phyloP scores from a whole-genome alignment of 2,329 filamentous ascomycete genomes.

The Exophiala viscosa region DNA sequence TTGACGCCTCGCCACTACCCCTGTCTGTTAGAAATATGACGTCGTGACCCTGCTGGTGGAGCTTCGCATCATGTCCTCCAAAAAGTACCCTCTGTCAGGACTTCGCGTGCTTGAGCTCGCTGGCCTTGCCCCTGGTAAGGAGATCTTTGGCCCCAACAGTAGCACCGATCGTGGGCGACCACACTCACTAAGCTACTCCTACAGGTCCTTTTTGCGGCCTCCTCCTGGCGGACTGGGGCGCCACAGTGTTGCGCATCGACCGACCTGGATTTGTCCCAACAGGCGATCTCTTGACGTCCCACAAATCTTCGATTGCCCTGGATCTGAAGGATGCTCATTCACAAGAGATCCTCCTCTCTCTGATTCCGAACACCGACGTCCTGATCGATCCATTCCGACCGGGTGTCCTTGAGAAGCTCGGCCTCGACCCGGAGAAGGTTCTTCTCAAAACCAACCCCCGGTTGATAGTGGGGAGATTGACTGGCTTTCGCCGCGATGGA shows the following conservation, averaged over 20 bases:
- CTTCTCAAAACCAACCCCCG: conserved; percentile 67
- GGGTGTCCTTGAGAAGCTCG: conserved; percentile 79
- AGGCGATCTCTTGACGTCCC: conserved; percentile 69
- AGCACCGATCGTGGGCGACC: too few relatives aligned
- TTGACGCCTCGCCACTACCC: too few relatives aligned
- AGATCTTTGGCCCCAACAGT: too few relatives aligned
- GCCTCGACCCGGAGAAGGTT: conserved; percentile 64
- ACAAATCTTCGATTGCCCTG: conserved; percentile 72
- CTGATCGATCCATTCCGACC: conserved; percentile 92
- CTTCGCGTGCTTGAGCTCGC: conserved; percentile 64
- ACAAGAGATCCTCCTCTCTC: conserved; percentile 60
- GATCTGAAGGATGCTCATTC: conserved; percentile 68
- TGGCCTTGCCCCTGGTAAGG: conserved; percentile 66
- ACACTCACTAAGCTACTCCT: too few relatives aligned
- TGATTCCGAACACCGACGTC: conserved; percentile 67
- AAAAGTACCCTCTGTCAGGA: not conserved
- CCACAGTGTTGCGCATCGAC: conserved; percentile 85
- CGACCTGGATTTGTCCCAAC: conserved; percentile 56
- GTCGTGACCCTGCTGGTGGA: too few relatives aligned
- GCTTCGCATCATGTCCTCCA: too few relatives aligned
- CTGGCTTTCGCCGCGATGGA: conserved; percentile 82
- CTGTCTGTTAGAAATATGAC: too few relatives aligned
- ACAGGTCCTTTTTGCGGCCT: conserved; percentile 88
- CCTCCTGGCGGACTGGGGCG: conserved; percentile 84
- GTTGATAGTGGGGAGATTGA: conserved; percentile 78